A percentile compares a stretch with the other conserved stretches of the same genome.
phyloP scores from a whole-genome alignment of 2,329 filamentous ascomycete genomes.

The Botrytis tulipae region DNA sequence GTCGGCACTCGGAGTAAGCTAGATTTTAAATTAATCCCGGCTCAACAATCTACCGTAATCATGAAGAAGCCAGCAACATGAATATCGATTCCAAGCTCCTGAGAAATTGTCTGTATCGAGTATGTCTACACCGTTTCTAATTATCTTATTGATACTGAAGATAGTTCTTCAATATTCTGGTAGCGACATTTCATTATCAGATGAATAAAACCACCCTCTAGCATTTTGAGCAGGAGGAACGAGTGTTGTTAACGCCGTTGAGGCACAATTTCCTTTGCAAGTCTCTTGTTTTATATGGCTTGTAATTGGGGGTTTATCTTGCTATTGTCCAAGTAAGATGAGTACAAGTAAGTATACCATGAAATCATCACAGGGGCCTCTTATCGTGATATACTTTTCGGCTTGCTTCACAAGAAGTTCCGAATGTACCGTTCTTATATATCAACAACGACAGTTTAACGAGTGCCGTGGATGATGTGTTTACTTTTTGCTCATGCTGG shows the following conservation, averaged over 20 bases:
- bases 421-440: neutral
- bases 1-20: constrained; percentile 12
- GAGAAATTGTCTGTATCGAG: neutral
- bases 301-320: no score
- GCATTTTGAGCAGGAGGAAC: neutral
- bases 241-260: neutral
- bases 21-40: neutral
- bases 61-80: neutral
- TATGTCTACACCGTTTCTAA: no score
- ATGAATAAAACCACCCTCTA: no score
- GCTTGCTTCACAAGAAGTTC: neutral
- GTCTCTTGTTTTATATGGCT: no score
- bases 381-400: neutral
- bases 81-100: neutral
- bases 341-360: no score
- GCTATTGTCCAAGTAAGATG: no score
- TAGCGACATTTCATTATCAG: neutral
- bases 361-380: no score
- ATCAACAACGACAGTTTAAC: neutral
- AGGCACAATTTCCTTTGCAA: no score
- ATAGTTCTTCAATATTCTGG: neutral
- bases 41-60: neutral
- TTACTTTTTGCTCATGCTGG: neutral
- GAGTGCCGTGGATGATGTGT: neutral
- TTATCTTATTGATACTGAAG: neutral